Evolutionary conservation across 768 basidiomycete species (phyloP), one percentile per base, ranked within the genome.

Genomic region (Suillus brevipes): DNA sequence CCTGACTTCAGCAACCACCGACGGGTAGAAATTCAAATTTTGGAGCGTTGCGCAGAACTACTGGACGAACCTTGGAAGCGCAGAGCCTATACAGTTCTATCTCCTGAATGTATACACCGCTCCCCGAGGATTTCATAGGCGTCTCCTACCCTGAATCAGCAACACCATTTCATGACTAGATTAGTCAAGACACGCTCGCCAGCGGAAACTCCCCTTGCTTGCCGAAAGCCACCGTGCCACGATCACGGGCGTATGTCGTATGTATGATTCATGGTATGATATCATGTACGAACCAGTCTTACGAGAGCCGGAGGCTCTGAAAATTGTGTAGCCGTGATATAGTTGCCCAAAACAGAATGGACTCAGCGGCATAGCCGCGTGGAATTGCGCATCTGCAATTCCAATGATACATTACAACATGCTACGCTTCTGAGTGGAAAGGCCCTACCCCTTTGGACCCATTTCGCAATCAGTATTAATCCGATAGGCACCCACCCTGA

Each of bases 401-500:
- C 38, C 40, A 20, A 28, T 42, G 40, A 28, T 59, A 59, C 25
- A 42, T 42, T 59, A 59, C 58, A 59, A 59, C 25, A 59, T 31
- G 10, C 58, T 59, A 42, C 25, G 20, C 37, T 58, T 40, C 55
- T 28, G 42, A 31, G 38, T 31, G 62, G 25, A 50, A 58, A 25
- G 43, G 49, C 62, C 66, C 64, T 68, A 66, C 69, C 64, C 65
- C 66, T 67, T 70, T 64, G 65, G 66, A 65, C 52, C 36, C 53
- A 52, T 42, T 61, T 64, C 62, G 43, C 66, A 62, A 74, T 65
- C 65, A 65, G 70, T 61, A 72, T 77, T 64, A 67, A 69, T 72
- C 71, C 58, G 76, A 76, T 75, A 77, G 71, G 68, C 43, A 73
- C 68, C 52, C 31, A 68, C 62, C 58, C 34, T 31, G 60, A 36